These are phyloP conservation scores for Penicillium riverlandense DNA, from an alignment of 495 filamentous ascomycete species.

Conservation along the genomic window DNA sequence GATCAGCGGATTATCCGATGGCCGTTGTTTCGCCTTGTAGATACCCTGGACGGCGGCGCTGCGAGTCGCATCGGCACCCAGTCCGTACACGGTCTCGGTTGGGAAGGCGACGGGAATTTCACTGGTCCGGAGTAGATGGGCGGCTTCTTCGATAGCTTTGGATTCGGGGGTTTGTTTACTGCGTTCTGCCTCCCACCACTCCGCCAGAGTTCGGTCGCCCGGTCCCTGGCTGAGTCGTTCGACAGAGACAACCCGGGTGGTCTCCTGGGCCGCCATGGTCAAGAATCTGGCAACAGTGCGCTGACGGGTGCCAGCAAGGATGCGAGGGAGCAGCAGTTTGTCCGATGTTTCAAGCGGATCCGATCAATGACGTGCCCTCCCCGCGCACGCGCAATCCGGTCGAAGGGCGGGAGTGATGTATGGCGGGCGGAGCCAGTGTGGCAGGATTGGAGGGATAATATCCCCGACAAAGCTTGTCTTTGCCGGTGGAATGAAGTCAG, in stretches of 20 bases:
- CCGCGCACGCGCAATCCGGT: constrained; percentile 11
- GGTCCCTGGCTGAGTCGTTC: constrained; percentile 35
- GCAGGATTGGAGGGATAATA: too few species aligned
- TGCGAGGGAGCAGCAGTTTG: constrained; percentile 29
- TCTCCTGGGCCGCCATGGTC: constrained; percentile 12
- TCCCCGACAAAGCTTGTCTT: too few species aligned
- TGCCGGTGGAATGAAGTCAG: too few species aligned
- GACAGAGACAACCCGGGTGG: constrained; percentile 36
- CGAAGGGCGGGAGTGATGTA: constrained; percentile 3
- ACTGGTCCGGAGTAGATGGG: constrained; percentile 50
- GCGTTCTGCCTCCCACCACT: constrained; percentile 41
- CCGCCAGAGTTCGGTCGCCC: constrained; percentile 28
- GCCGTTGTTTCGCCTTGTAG: constrained; percentile 81
- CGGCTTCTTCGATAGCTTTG: constrained; percentile 44
- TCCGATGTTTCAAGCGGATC: constrained; percentile 1
- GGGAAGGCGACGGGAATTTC: constrained; percentile 86
- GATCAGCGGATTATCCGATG: constrained; percentile 92
- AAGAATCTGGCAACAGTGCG: constrained; percentile 24
- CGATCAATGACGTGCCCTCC: constrained; percentile 18
- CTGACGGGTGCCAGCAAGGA: constrained; percentile 27
- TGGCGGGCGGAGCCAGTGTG: constrained; percentile 6
- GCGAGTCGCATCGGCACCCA: constrained; percentile 89
- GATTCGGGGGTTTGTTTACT: constrained; percentile 28
- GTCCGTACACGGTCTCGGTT: constrained; percentile 95
- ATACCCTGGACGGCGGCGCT: constrained; percentile 82